Percentiles rank a stretch among this genome's conserved stretches.
phyloP scores from a whole-genome alignment of 305 asterid genomes.

The Ilex paraguariensis region DNA sequence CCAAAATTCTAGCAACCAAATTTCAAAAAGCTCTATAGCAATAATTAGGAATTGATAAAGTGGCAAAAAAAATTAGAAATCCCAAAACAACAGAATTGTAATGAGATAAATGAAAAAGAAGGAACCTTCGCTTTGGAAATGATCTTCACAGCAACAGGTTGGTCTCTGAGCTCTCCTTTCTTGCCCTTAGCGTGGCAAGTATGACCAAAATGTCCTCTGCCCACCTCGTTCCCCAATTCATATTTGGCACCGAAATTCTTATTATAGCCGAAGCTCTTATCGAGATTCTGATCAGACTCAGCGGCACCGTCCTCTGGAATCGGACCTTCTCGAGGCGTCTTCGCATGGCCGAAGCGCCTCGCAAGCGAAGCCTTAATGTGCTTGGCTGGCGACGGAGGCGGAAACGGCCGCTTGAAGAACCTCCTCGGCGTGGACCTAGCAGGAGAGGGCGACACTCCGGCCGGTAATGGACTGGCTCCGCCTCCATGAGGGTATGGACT shows the following conservation, averaged over 20 bases:
- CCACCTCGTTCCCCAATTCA: conserved; percentile 92
- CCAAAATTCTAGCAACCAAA: no score
- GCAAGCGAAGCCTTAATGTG: conserved; percentile 83
- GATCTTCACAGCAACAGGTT: conserved; percentile 82
- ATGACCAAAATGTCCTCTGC: conserved; percentile 95
- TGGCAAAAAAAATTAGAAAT: neutral
- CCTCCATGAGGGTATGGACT: conserved; percentile 73
- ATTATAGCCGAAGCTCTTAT: conserved; percentile 79
- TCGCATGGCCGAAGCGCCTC: conserved; percentile 66
- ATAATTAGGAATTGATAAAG: no score
- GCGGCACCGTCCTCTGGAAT: conserved; percentile 71
- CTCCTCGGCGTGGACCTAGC: conserved; percentile 85
- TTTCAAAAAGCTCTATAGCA: no score
- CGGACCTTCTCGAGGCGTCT: conserved; percentile 64
- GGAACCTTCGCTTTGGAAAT: conserved; percentile 85
- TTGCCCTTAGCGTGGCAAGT: conserved; percentile 76
- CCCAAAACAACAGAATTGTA: no score
- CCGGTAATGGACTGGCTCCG: conserved; percentile 35
- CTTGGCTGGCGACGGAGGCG: conserved; percentile 95
- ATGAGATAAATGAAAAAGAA: neutral
- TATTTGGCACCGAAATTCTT: conserved; percentile 83
- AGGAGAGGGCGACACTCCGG: conserved; percentile 74
- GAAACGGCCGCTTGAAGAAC: conserved; percentile 76
- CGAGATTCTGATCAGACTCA: conserved; percentile 34
- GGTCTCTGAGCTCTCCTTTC: conserved; percentile 74